Conservation (phyloP, 805 yeast species). For the Monosporozyma aerobia region DNA sequence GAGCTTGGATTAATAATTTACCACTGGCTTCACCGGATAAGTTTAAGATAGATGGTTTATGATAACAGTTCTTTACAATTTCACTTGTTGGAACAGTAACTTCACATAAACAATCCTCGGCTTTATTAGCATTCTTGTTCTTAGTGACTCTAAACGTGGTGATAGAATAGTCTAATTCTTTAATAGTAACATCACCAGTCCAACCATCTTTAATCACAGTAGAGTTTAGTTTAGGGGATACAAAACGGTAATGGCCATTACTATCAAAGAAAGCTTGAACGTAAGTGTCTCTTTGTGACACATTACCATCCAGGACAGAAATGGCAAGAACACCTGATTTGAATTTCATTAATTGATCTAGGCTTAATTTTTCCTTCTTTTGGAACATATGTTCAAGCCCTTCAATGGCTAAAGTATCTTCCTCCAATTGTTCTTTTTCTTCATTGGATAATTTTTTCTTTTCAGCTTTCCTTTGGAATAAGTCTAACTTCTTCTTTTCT, state of each 20-base stretch:
- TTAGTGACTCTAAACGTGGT: constrained; percentile 54
- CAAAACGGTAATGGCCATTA: constrained; percentile 54
- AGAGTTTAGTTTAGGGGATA: constrained; percentile 40
- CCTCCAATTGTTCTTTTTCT: constrained; percentile 24
- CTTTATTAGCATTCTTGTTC: constrained; percentile 44
- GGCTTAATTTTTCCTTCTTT: constrained; percentile 41
- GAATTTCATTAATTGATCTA: constrained; percentile 48
- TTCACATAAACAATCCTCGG: constrained; percentile 52
- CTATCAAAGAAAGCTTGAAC: constrained; percentile 74
- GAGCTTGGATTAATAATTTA: constrained; percentile 48
- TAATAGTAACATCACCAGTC: constrained; percentile 67
- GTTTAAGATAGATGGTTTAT: constrained; percentile 47
- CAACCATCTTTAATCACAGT: constrained; percentile 33
- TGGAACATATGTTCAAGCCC: constrained; percentile 34
- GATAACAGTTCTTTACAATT: constrained; percentile 55
- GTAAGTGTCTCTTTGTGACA: constrained; percentile 47
- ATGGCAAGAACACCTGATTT: constrained; percentile 71
- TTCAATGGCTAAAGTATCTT: constrained; percentile 24
- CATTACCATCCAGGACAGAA: constrained; percentile 51
- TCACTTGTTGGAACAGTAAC: constrained; percentile 56
- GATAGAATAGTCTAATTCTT: constrained; percentile 68
- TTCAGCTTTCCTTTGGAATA: constrained; percentile 29
- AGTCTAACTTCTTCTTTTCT: constrained; percentile 31
- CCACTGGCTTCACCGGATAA: constrained; percentile 46
- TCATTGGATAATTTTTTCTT: constrained; percentile 25